phyloP scores from a whole-genome alignment of 2,329 filamentous ascomycete genomes.

The Exophiala oligosperma region DNA sequence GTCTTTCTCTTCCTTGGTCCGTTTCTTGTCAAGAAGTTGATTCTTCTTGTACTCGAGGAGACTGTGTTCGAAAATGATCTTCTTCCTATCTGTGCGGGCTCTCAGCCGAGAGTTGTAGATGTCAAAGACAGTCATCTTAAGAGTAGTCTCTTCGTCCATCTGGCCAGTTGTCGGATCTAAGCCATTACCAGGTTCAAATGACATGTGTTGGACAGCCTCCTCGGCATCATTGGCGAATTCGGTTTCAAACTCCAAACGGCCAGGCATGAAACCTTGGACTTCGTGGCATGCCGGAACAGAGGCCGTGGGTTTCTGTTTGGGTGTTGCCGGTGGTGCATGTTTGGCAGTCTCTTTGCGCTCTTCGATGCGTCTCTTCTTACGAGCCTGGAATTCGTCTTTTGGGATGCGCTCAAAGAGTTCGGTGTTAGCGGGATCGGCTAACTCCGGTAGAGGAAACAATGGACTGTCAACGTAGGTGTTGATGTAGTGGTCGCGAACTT shows the following conservation, averaged over 20 bases:
- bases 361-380: constrained; percentile 92
- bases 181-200: constrained; percentile 94
- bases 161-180: constrained; percentile 81
- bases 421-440: constrained; percentile 80
- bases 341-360: constrained; percentile 85
- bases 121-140: constrained; percentile 97
- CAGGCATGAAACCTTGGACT: constrained; percentile 98
- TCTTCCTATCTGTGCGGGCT: constrained; percentile 88
- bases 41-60: constrained; percentile 93
- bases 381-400: constrained; percentile 86
- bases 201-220: constrained; percentile 97
- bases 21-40: constrained; percentile 84
- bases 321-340: constrained; percentile 76
- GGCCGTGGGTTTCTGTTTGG: constrained; percentile 93
- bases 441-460: constrained; percentile 81
- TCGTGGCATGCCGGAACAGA: constrained; percentile 96
- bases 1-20: constrained; percentile 92
- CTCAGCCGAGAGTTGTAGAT: constrained; percentile 95
- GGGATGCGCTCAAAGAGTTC: constrained; percentile 77
- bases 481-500: constrained; percentile 93
- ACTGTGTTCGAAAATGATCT: constrained; percentile 93
- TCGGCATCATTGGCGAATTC: constrained; percentile 98
- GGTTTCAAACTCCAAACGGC: constrained; percentile 93
- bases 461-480: constrained; percentile 81
- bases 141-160: constrained; percentile 90